A percentile compares a stretch with the other conserved stretches of the same genome.
These are phyloP conservation scores for Sextonia rubra DNA, from an alignment of 164 flowering plant genomes.

Conservation along the genomic window DNA sequence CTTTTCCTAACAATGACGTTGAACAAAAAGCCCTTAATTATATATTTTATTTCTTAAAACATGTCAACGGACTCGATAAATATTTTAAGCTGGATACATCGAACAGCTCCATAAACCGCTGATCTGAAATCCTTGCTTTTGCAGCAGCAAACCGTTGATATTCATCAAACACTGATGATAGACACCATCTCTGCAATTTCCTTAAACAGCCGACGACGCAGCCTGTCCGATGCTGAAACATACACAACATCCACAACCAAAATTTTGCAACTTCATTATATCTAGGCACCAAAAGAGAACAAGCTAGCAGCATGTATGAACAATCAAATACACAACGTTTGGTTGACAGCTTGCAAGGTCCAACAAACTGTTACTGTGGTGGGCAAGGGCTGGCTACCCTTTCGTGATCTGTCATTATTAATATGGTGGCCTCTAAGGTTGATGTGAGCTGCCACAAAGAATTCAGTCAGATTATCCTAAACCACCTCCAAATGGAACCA, in stretches of 20 bases:
- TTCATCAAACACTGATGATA: constrained; percentile 69
- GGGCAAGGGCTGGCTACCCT: no score
- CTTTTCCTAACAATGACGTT: background rate
- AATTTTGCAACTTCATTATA: constrained; percentile 1
- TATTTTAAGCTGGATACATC: constrained; percentile 58
- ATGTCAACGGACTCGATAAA: constrained; percentile 45
- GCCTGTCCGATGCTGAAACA: constrained; percentile 76
- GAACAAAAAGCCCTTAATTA: background rate
- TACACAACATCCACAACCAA: background rate
- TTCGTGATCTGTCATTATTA: no score
- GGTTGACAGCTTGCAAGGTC: no score
- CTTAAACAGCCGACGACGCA: constrained; percentile 77
- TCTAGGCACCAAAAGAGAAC: background rate
- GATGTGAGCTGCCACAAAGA: no score
- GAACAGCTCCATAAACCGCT: constrained; percentile 74
- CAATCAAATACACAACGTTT: background rate
- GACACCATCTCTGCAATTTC: constrained; percentile 74
- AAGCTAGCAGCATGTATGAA: background rate
- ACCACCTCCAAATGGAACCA: no score
- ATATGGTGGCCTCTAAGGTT: no score
- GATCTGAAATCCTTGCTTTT: constrained; percentile 69
- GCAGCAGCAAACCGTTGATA: constrained; percentile 81
- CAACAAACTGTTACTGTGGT: no score
- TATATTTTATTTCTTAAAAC: constrained; percentile 33
- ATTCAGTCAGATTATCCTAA: no score